phyloP scores from a whole-genome alignment of 257 asterid species.

The Nicotiana benthamiana region DNA sequence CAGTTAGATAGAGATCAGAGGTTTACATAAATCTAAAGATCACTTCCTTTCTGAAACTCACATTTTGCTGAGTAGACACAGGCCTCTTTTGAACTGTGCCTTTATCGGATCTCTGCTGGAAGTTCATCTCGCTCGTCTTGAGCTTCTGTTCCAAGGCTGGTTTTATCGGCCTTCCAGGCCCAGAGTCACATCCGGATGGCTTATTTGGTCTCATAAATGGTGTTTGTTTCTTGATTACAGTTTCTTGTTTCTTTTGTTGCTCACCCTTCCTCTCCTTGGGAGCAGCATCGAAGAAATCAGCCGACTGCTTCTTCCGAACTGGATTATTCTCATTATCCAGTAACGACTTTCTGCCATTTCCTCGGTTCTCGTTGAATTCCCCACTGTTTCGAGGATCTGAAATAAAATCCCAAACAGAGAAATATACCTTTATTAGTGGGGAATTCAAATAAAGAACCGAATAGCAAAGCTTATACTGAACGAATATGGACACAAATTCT shows the following conservation, averaged over 20 bases:
- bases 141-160: conserved; percentile 33
- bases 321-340: conserved; percentile 25
- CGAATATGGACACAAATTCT: conserved; percentile 25
- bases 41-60: conserved; percentile 16
- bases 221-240: conserved; percentile 33
- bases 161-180: conserved; percentile 40
- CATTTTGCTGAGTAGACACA: conserved; percentile 41
- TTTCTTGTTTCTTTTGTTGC: conserved; percentile 37
- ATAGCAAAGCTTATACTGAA: conserved; percentile 29
- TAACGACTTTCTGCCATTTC: conserved; percentile 52
- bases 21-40: neutral
- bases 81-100: conserved; percentile 41
- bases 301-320: conserved; percentile 19
- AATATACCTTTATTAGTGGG: conserved; percentile 35
- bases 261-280: conserved; percentile 35
- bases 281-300: conserved; percentile 15
- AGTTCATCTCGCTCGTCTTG: conserved; percentile 20
- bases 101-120: conserved; percentile 37
- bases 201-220: conserved; percentile 33
- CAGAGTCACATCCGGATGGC: conserved; percentile 28
- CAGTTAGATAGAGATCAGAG: neutral
- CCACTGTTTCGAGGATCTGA: conserved; percentile 80
- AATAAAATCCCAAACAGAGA: conserved; percentile 35
- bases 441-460: conserved; percentile 45
- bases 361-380: conserved; percentile 69